Base-by-base conservation (phyloP, 1,139 yeast genomes). In the Diutina mesorugosa region DNA sequence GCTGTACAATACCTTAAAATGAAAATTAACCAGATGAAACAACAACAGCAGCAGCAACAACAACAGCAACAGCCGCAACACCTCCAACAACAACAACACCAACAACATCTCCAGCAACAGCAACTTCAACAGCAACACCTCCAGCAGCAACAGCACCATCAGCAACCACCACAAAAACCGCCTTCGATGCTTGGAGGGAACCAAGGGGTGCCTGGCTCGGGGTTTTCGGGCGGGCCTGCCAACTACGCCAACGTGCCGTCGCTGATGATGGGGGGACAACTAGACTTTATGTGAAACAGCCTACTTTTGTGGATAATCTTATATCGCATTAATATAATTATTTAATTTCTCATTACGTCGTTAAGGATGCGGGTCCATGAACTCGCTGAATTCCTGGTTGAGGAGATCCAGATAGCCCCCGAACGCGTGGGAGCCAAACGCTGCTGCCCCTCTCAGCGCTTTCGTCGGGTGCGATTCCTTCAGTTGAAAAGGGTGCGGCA, bases 1-100 rank as follows among this genome's bases (percentile, higher is more conserved):
- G 83, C 82, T 0, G 68, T 79, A 47, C 81, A 77, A 55, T 74
- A 72, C 59, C 70, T 77, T 60, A 81, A 76, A 62, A 65, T 72
- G 66, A 78, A 75, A 58, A 69, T 78, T 61, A 76, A 73, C 56
- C 74, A 76, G 59, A 66, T 75, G 45, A 50, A 50, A 32, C 41
- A 50, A 18, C 53, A 50, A n/a, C 53, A 50, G 12, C 51, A 29
- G 16, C 51, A 48, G 16, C 35, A 29, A 16, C 51, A 48, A 14
- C 55, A 55, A 47, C 57, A 45, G 52, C 51, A 45, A 18, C 47
- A 6, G 21, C 47, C 47, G 21, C 47, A n/a, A 9, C 21, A n/a
- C 16, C 32, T 28, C 14, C 51, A 47, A 47, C 51, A 47, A 47
- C 21, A 47, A 28, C 28, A 18, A 6, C 56, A 57, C 47, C 59